Evolutionary conservation across 2,329 filamentous ascomycete species (phyloP), one percentile per base, ranked within the genome.

Genomic region (Claviceps sp.): DNA sequence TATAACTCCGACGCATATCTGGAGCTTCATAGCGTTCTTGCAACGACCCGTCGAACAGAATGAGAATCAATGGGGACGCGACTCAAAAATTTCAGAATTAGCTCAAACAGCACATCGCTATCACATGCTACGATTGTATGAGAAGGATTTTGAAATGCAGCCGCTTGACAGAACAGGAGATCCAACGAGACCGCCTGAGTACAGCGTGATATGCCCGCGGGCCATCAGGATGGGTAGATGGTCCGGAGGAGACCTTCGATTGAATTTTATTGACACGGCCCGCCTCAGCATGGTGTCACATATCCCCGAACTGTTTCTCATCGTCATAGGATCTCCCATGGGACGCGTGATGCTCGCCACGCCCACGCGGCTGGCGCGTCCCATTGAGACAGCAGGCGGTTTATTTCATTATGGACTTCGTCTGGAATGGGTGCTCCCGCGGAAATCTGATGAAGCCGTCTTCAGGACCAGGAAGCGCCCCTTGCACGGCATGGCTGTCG

Each of bases 311-410:
- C 70, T 93, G 1, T 82, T 75, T 16, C 69, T 89, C 14, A 76
- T 89, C 8, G 70, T 87, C 3, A 68, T 83, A 1, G 87, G 76
- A 1, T 83, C 81, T 11, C 75, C 81, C n/a, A 76, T 75, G 47
- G 86, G 86, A 1, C 74, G 80, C 8, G 84, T 80, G 0, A 73
- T 77, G 1, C 68, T 91, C 1, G 64, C 87, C 23, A 86, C 83
- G 1, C 67, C 71, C 16, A 71, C 62, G 48, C 64, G 62, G 55
- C 64, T 60, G 61, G 62, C 53, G 54, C 55, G 54, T 48, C 57
- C 56, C 22, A 59, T 43, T 11, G 58, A 37, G n/a, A 50, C 50
- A 50, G 61, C 23, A 39, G 52, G 23, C 55, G 58, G 14, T 47
- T 54, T 11, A 49, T 61, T 53, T 65, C 50, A 69, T 39, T 66